Evolutionary conservation across 345 rosid genomes (phyloP).

Genomic region (Eucalyptus urophylla): DNA sequence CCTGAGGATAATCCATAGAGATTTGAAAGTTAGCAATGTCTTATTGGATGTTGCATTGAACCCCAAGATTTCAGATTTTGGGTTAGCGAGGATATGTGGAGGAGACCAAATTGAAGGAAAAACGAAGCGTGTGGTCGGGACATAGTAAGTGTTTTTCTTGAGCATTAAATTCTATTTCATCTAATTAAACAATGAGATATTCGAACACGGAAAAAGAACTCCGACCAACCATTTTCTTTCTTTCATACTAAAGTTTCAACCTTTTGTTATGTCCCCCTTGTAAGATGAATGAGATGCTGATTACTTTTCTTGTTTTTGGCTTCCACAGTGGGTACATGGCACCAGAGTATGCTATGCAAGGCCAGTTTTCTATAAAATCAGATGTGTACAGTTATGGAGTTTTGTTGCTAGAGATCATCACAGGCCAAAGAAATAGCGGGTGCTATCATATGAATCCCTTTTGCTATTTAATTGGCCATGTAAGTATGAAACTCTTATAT

Average conservation of each 20-base stretch:
- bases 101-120: neutral
- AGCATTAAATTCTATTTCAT: neutral
- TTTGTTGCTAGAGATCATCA: neutral
- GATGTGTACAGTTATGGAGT: neutral
- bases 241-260: neutral
- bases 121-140: neutral
- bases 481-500: neutral
- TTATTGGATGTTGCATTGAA: neutral
- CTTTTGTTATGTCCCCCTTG: neutral
- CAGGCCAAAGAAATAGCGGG: neutral
- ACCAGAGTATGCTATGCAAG: neutral
- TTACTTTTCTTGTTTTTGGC: neutral
- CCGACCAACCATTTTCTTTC: neutral
- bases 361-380: neutral
- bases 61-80: slow-evolving; percentile 7
- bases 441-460: neutral
- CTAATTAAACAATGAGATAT: neutral
- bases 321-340: neutral
- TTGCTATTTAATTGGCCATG: neutral
- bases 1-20: neutral
- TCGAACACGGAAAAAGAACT: neutral
- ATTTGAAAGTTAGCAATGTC: slow-evolving; percentile 1
- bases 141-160: neutral
- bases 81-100: neutral
- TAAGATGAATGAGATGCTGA: neutral